These are phyloP conservation scores for Salvia splendens DNA, from an alignment of 257 asterid genomes.

Conservation along the genomic window DNA sequence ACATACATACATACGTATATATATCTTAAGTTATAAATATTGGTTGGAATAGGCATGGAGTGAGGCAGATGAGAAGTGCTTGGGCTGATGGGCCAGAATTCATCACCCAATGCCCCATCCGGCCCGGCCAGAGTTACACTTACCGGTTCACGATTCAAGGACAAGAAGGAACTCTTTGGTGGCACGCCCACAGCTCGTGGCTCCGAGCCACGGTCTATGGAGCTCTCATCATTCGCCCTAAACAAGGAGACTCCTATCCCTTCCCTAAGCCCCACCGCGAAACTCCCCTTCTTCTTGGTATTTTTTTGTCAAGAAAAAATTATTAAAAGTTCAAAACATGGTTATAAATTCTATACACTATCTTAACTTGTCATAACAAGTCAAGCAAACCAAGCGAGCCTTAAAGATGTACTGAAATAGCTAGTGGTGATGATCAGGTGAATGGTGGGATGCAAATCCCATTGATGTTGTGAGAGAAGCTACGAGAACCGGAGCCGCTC, in stretches of 20 bases:
- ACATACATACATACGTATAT: too few species aligned
- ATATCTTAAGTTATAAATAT: too few species aligned
- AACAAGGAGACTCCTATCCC: slow-evolving; percentile 65
- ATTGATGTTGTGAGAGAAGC: slow-evolving; percentile 76
- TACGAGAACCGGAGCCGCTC: slow-evolving; percentile 74
- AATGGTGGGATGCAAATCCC: slow-evolving; percentile 97
- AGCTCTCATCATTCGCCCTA: slow-evolving; percentile 70
- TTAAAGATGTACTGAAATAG: too few species aligned
- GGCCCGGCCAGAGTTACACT: slow-evolving; percentile 77
- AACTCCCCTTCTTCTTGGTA: slow-evolving; percentile 75
- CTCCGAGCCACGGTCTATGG: slow-evolving; percentile 93
- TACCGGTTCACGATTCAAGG: slow-evolving; percentile 78
- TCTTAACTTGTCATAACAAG: too few species aligned
- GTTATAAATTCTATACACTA: too few species aligned
- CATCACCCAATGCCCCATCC: slow-evolving; percentile 82
- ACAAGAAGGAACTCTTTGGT: slow-evolving; percentile 96
- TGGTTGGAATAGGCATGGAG: slow-evolving; percentile 65
- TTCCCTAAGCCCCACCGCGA: slow-evolving; percentile 76
- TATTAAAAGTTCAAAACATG: too few species aligned
- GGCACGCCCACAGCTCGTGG: slow-evolving; percentile 99
- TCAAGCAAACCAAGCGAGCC: too few species aligned
- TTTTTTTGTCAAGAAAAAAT: too few species aligned
- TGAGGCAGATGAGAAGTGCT: slow-evolving; percentile 72
- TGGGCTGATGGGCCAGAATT: slow-evolving; percentile 97
- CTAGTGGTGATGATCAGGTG: slow-evolving; percentile 46